Conservation (phyloP, 2,329 filamentous ascomycete genomes). For the Aspergillus novofumigatus region DNA sequence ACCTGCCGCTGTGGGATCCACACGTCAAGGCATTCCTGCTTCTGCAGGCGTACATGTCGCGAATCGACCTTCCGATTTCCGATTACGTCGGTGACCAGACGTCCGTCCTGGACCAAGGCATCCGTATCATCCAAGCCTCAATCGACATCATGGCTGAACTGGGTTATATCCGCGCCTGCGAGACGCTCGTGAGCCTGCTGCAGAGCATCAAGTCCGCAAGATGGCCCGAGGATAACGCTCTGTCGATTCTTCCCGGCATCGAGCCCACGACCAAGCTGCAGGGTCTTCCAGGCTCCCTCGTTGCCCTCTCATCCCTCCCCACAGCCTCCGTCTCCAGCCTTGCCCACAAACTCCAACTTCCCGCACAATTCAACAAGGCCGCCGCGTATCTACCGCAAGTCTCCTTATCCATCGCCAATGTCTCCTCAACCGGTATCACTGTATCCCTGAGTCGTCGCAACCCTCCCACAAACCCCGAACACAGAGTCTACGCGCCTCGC, state of each 20-base stretch:
- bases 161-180: constrained; percentile 72
- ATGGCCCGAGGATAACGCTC: constrained; percentile 78
- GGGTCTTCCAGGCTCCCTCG: constrained; percentile 27
- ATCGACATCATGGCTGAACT: constrained; percentile 92
- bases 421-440: constrained; percentile 60
- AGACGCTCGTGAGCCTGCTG: constrained; percentile 77
- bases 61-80: constrained; percentile 85
- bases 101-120: constrained; percentile 85
- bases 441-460: constrained; percentile 62
- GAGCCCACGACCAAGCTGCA: constrained; percentile 23
- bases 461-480: constrained; percentile 59
- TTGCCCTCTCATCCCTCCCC: constrained; percentile 29
- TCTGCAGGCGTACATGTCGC: constrained; percentile 90
- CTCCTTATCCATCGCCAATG: constrained; percentile 55
- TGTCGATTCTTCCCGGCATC: constrained; percentile 76
- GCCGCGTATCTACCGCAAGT: constrained; percentile 66
- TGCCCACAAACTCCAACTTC: constrained; percentile 27
- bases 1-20: constrained; percentile 92
- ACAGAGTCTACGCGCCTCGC: constrained; percentile 75
- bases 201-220: constrained; percentile 89
- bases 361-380: constrained; percentile 51
- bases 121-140: constrained; percentile 92
- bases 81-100: constrained; percentile 96
- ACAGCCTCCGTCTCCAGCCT: constrained; percentile 22
- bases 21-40: constrained; percentile 95